These are phyloP conservation scores for Chimonanthus praecox DNA, from an alignment of 164 flowering plant genomes.

Conservation along the genomic window DNA sequence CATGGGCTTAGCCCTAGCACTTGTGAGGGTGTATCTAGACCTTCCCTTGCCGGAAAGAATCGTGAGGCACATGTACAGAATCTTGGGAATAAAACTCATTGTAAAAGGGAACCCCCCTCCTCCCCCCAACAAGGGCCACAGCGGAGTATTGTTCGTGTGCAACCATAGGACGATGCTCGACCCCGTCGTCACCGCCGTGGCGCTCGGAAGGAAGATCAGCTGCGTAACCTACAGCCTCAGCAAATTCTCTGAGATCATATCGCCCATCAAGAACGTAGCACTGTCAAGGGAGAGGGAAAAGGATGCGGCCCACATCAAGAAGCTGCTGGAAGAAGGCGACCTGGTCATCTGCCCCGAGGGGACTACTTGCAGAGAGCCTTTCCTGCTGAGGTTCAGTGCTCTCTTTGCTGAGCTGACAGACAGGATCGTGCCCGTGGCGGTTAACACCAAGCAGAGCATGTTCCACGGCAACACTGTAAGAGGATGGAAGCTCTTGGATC, in stretches of 20 bases:
- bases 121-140: constrained; percentile 47
- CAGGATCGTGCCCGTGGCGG: constrained; percentile 79
- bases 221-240: constrained; percentile 83
- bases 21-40: constrained; percentile 53
- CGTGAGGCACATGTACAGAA: constrained; percentile 41
- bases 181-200: constrained; percentile 64
- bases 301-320: constrained; percentile 60
- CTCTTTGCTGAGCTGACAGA: constrained; percentile 78
- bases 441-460: constrained; percentile 59
- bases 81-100: constrained; percentile 54
- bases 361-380: constrained; percentile 80
- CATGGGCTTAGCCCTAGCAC: constrained; percentile 49
- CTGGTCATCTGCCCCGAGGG: constrained; percentile 84
- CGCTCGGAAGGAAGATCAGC: constrained; percentile 59
- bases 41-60: constrained; percentile 55
- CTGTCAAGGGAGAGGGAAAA: constrained; percentile 60
- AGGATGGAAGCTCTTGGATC: constrained; percentile 65
- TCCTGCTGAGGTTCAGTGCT: constrained; percentile 69
- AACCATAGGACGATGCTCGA: constrained; percentile 56
- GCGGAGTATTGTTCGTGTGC: constrained; percentile 36
- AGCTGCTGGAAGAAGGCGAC: constrained; percentile 64
- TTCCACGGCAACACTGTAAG: constrained; percentile 63
- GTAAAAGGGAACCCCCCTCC: constrained; percentile 78
- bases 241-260: constrained; percentile 60
- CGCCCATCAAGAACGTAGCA: constrained; percentile 73